Percentiles rank a stretch among this genome's conserved stretches.
phyloP scores from a whole-genome alignment of 2,329 filamentous ascomycete species.

The Penicillium sp. region DNA sequence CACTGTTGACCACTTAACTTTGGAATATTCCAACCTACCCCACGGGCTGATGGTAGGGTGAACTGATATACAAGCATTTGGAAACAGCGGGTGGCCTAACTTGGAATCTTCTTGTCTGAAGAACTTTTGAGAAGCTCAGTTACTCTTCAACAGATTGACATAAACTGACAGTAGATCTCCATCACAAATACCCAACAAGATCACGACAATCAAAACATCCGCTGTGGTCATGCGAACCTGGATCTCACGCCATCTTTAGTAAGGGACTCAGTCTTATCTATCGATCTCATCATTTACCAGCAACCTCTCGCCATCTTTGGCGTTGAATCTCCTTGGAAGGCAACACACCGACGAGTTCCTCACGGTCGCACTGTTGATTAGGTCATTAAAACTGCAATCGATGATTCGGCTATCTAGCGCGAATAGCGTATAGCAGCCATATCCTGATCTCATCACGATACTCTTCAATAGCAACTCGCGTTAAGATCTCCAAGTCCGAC shows the following conservation, averaged over 20 bases:
- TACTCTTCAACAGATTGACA: not conserved
- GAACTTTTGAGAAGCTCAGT: not conserved
- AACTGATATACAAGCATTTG: not conserved
- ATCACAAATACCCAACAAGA: not conserved
- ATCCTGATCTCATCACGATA: not conserved
- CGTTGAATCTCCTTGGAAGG: not conserved
- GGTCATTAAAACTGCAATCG: not conserved
- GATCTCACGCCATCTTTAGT: constrained; percentile 7
- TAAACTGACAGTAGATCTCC: not conserved
- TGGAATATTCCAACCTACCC: not conserved
- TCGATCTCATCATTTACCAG: constrained; percentile 9
- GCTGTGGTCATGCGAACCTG: not conserved
- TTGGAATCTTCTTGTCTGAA: not conserved
- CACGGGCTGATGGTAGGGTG: not conserved
- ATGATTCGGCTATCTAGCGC: not conserved
- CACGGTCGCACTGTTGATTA: constrained; percentile 2
- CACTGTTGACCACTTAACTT: not conserved
- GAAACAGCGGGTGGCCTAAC: not conserved
- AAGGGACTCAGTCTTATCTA: not conserved
- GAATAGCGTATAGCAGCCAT: not conserved
- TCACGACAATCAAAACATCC: not conserved
- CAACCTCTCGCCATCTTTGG: constrained; percentile 8
- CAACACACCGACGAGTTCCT: not conserved
- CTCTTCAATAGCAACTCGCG: not conserved
- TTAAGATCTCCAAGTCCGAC: not conserved